A percentile compares a stretch with the other conserved stretches of the same genome.
Conservation (phyloP, 805 yeast genomes). For the Suhomyces sp. region DNA sequence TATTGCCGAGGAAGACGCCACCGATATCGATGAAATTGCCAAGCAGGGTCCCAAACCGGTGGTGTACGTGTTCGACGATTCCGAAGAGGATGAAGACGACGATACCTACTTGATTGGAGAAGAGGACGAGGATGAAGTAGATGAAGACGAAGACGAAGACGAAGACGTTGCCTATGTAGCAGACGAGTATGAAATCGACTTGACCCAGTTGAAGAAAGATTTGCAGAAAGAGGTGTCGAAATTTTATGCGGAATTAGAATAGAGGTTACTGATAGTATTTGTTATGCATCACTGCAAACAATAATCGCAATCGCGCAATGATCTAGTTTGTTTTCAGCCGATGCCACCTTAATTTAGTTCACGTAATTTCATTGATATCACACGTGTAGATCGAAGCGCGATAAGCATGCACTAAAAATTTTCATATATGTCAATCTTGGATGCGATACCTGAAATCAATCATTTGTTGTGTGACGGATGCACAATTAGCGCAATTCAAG, state of each 20-base stretch:
- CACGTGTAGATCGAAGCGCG: background rate
- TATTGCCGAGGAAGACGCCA: conserved; percentile 10
- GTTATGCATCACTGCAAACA: background rate
- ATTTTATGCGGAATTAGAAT: conserved; percentile 7
- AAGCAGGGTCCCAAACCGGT: background rate
- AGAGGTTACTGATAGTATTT: background rate
- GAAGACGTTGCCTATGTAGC: conserved; percentile 2
- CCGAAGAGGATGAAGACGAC: conserved; percentile 15
- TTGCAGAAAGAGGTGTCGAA: conserved; percentile 2
- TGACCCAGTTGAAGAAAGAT: conserved; percentile 7
- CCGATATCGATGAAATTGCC: conserved; percentile 10
- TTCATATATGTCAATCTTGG: background rate
- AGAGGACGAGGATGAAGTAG: conserved; percentile 7
- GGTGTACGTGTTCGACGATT: conserved; percentile 6
- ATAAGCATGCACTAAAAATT: background rate
- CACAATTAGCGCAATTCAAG: background rate
- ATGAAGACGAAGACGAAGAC: conserved; percentile 2
- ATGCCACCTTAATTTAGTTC: background rate
- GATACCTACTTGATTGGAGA: conserved; percentile 9
- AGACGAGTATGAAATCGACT: background rate
- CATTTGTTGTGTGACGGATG: background rate
- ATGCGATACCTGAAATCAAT: background rate
- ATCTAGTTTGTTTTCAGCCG: background rate
- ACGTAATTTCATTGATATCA: background rate
- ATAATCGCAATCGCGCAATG: background rate